Percentiles rank a stretch among this genome's conserved stretches.
phyloP scores from a whole-genome alignment of 2,329 filamentous ascomycete genomes.

The Ramularia endophylla region DNA sequence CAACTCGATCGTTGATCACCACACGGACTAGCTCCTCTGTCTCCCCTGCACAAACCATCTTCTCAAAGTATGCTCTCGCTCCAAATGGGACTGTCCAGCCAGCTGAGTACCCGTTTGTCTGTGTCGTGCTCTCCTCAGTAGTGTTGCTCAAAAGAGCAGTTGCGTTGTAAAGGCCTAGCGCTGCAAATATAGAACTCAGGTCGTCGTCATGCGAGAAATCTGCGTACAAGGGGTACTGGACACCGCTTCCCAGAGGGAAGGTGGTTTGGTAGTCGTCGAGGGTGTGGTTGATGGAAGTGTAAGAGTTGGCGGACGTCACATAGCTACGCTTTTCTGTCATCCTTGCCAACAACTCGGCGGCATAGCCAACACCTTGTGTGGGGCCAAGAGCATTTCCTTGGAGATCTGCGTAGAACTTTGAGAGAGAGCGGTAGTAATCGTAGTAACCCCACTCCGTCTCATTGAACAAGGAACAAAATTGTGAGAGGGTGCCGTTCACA shows the following conservation, averaged over 20 bases:
- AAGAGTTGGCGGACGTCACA: constrained; percentile 67
- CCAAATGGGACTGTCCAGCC: constrained; percentile 79
- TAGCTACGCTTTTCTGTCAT: constrained; percentile 60
- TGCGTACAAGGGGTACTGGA: constrained; percentile 68
- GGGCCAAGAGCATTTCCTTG: constrained; percentile 71
- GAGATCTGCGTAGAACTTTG: constrained; percentile 79
- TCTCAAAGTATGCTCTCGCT: constrained; percentile 77
- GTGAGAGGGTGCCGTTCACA: constrained; percentile 50
- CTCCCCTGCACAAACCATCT: constrained; percentile 60
- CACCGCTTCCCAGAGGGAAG: constrained; percentile 66
- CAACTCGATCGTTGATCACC: constrained; percentile 76
- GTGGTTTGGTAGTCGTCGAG: constrained; percentile 61
- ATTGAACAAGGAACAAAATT: constrained; percentile 73
- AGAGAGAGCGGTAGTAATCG: constrained; percentile 72
- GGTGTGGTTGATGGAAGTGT: constrained; percentile 71
- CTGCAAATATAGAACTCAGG: constrained; percentile 69
- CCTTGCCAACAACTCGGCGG: constrained; percentile 79
- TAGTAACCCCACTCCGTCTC: constrained; percentile 74
- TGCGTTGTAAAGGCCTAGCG: constrained; percentile 69
- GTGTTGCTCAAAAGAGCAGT: constrained; percentile 46
- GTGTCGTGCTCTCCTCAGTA: constrained; percentile 42
- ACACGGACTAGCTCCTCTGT: constrained; percentile 68
- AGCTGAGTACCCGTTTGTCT: constrained; percentile 64
- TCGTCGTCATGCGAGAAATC: constrained; percentile 92
- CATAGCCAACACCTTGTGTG: constrained; percentile 80